A percentile compares a stretch with the other conserved stretches of the same genome.
Evolutionary conservation across 768 basidiomycete species (phyloP).

Genomic region (Psilocybe cubensis): DNA sequence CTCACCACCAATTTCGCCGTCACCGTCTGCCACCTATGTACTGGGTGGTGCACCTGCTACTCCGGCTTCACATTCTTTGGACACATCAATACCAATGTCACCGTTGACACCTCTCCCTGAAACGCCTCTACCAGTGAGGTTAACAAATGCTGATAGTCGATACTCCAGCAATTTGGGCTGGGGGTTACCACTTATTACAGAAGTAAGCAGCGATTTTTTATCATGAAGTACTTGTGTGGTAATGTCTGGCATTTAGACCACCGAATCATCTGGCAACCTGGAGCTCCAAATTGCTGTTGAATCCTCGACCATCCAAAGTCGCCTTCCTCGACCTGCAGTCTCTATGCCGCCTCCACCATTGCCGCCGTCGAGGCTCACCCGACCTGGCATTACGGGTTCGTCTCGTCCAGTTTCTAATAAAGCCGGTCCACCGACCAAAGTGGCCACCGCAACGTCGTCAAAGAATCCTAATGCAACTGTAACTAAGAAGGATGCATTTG

Average conservation of each 20-base stretch:
- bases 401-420: constrained; percentile 14
- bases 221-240: background rate
- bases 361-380: constrained; percentile 6
- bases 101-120: constrained; percentile 54
- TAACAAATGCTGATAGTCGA: constrained; percentile 20
- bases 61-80: constrained; percentile 19
- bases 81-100: constrained; percentile 29
- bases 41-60: constrained; percentile 18
- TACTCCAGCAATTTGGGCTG: constrained; percentile 24
- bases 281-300: constrained; percentile 15
- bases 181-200: constrained; percentile 19
- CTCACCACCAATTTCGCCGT: constrained; percentile 1
- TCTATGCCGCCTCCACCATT: constrained; percentile 12
- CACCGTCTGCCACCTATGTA: background rate
- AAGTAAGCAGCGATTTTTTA: constrained; percentile 23
- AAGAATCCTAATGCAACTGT: constrained; percentile 2
- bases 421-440: background rate
- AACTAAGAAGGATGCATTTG: constrained; percentile 33
- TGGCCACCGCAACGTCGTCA: background rate
- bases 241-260: background rate
- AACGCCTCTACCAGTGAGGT: constrained; percentile 40
- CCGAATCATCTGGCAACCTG: constrained; percentile 8
- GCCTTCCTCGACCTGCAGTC: constrained; percentile 36
- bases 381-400: constrained; percentile 17
- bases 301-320: constrained; percentile 28